phyloP scores from a whole-genome alignment of 768 basidiomycete genomes.

The Termitomyces sp. region DNA sequence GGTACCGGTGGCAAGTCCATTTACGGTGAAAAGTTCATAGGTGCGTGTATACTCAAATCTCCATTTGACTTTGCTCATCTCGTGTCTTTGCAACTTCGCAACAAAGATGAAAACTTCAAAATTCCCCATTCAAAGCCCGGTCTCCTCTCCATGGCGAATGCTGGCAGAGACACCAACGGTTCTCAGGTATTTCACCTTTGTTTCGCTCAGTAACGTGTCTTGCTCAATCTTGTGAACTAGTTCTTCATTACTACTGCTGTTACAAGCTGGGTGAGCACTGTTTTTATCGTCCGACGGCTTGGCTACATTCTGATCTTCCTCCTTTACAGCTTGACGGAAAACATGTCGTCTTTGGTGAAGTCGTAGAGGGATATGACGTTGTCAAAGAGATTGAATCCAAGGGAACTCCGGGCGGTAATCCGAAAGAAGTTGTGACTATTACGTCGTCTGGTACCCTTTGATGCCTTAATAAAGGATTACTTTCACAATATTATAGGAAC shows the following conservation, averaged over 20 bases:
- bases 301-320: background rate
- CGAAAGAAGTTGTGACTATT: slow-evolving; percentile 49
- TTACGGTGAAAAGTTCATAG: slow-evolving; percentile 80
- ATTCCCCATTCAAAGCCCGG: slow-evolving; percentile 58
- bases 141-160: slow-evolving; percentile 84
- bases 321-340: slow-evolving; percentile 47
- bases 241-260: slow-evolving; percentile 76
- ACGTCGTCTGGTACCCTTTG: slow-evolving; percentile 47
- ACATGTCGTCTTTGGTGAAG: slow-evolving; percentile 73
- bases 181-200: slow-evolving; percentile 47
- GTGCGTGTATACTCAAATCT: too few relatives aligned
- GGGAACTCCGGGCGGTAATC: slow-evolving; percentile 32
- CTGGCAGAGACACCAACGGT: slow-evolving; percentile 76
- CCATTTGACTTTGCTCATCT: too few relatives aligned
- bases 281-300: background rate
- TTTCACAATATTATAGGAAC: background rate
- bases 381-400: slow-evolving; percentile 54
- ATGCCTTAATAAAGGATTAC: background rate
- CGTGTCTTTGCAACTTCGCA: too few relatives aligned
- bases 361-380: slow-evolving; percentile 56
- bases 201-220: background rate
- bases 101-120: slow-evolving; percentile 70
- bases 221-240: slow-evolving; percentile 20
- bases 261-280: slow-evolving; percentile 51
- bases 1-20: slow-evolving; percentile 85